phyloP scores from a whole-genome alignment of 1,139 yeast genomes.

The Candida sp. region DNA sequence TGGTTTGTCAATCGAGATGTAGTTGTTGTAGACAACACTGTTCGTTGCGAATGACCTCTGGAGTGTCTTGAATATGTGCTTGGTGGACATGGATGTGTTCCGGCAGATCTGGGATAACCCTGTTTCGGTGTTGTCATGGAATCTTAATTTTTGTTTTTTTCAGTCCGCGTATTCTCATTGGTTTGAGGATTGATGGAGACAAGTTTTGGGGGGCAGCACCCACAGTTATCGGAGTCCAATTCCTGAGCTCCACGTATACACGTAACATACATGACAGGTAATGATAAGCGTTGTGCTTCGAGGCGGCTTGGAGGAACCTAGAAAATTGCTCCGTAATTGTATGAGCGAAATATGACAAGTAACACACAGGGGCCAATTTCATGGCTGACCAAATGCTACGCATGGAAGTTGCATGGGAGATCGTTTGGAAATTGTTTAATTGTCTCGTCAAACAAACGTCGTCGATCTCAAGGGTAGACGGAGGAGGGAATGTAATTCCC shows the following conservation, averaged over 20 bases:
- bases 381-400: no score
- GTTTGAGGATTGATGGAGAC: not conserved
- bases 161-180: not conserved
- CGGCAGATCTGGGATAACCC: no score
- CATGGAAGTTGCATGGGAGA: no score
- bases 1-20: constrained; percentile 12
- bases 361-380: no score
- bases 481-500: no score
- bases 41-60: not conserved
- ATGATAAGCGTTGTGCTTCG: no score
- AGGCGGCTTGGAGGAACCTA: no score
- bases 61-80: not conserved
- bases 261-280: no score
- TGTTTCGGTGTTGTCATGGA: not conserved
- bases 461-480: no score
- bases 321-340: no score
- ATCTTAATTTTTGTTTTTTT: not conserved
- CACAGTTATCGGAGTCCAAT: not conserved
- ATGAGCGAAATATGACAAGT: no score
- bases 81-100: not conserved
- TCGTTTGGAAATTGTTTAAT: not conserved
- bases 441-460: not conserved
- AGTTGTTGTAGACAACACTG: not conserved
- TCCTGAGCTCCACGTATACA: not conserved
- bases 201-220: not conserved